Evolutionary conservation across 805 yeast genomes (phyloP).

Genomic region (Wickerhamomyces queroliae): DNA sequence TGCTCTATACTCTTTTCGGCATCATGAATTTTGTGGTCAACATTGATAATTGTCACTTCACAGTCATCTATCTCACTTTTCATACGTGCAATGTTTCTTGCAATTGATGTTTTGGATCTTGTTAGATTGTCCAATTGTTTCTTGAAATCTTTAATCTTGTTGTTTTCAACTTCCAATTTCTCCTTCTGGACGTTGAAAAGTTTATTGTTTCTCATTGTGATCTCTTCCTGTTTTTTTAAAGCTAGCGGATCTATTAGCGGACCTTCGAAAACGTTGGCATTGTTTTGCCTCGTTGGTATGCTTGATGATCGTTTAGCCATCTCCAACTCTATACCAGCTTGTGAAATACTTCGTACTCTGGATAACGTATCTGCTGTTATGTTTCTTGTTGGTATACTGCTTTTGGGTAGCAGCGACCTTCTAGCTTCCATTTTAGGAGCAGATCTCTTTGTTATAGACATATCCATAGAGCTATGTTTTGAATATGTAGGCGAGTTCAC

Average conservation of each 20-base stretch:
- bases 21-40: constrained; percentile 9
- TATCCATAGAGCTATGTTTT: background rate
- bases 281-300: background rate
- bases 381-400: constrained; percentile 1
- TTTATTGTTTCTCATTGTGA: constrained; percentile 7
- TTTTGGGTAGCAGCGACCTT: background rate
- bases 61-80: constrained; percentile 11
- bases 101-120: background rate
- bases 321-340: constrained; percentile 1
- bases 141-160: constrained; percentile 5
- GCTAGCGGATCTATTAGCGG: constrained; percentile 11
- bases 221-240: constrained; percentile 8
- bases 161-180: constrained; percentile 6
- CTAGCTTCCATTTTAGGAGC: background rate
- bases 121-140: constrained; percentile 5
- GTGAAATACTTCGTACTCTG: background rate
- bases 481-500: constrained; percentile 15
- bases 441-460: background rate
- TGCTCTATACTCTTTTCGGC: constrained; percentile 1
- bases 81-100: constrained; percentile 3
- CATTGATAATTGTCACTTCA: constrained; percentile 9
- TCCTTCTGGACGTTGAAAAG: constrained; percentile 7
- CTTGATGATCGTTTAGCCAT: background rate
- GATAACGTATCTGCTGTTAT: background rate
- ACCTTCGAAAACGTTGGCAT: background rate